phyloP scores from a whole-genome alignment of 192 early-diverging fungal species.

The Pecoramyces ruminantium region DNA sequence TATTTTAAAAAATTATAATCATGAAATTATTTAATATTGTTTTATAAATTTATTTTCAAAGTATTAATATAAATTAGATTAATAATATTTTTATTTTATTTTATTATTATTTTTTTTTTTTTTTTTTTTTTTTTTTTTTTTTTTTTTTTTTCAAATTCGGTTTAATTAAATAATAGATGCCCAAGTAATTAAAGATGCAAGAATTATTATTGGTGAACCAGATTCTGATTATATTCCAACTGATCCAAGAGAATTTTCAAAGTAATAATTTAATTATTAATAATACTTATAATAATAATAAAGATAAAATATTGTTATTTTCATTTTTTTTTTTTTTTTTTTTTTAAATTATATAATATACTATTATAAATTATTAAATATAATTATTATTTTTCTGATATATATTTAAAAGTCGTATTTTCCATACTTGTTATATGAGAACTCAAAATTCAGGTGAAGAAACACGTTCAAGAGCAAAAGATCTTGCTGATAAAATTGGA shows the following conservation, averaged over 20 bases:
- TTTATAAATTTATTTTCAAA: no score
- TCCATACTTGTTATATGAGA: conserved; percentile 95
- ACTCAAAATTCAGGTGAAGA: conserved; percentile 76
- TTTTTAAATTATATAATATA: neutral
- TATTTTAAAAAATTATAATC: conserved; percentile 3
- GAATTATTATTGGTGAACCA: conserved; percentile 35
- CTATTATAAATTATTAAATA: no score
- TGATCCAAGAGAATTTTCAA: conserved; percentile 65
- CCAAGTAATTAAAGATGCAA: conserved; percentile 59
- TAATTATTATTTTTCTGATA: no score
- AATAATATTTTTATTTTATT: no score
- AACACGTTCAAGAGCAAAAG: conserved; percentile 61
- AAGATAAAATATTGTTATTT: no score
- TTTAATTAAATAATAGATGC: conserved; percentile 19
- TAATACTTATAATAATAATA: no score
- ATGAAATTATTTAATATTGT: no score
- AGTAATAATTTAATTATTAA: conserved; percentile 11
- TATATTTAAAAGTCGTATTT: conserved; percentile 32
- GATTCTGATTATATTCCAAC: conserved; percentile 48
- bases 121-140: no score
- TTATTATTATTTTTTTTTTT: no score
- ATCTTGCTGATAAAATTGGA: conserved; percentile 64
- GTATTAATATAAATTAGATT: no score
- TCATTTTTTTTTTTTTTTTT: neutral
- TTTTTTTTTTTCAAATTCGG: no score